Percentiles rank a stretch among this genome's conserved stretches.
Conservation (phyloP, 176 grass and related monocot species). For the Musa acuminata region DNA sequence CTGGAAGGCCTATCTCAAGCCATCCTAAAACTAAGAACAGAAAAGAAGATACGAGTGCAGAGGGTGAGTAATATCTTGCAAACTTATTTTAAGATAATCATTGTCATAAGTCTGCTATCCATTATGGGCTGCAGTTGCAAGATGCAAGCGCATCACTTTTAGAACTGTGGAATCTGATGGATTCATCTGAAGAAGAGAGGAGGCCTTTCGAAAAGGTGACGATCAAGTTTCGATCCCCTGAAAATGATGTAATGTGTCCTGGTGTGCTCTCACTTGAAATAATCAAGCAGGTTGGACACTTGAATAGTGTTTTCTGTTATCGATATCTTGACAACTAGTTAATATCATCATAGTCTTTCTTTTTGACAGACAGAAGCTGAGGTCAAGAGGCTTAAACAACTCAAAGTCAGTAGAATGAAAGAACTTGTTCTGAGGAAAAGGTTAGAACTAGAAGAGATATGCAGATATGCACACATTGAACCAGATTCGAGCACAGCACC, state of each 20-base stretch:
- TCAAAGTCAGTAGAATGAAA: conserved; percentile 91
- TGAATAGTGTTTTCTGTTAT: conserved; percentile 5
- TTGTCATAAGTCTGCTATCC: conserved; percentile 16
- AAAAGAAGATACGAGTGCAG: conserved; percentile 55
- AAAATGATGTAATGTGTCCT: conserved; percentile 51
- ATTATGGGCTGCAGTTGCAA: conserved; percentile 51
- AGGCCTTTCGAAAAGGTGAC: conserved; percentile 44
- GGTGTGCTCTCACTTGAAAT: conserved; percentile 59
- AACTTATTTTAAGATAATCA: background rate
- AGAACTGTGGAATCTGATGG: conserved; percentile 89
- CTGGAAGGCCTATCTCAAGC: conserved; percentile 67
- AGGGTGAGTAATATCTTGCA: conserved; percentile 41
- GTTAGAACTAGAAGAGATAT: conserved; percentile 85
- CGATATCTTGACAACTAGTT: background rate
- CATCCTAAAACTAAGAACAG: conserved; percentile 68
- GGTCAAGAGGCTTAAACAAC: conserved; percentile 62
- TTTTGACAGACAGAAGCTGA: conserved; percentile 59
- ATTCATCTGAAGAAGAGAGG: conserved; percentile 79
- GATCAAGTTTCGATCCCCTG: conserved; percentile 40
- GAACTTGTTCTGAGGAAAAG: conserved; percentile 93
- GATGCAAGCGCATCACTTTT: conserved; percentile 52
- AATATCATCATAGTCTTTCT: conserved; percentile 7
- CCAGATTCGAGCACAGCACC: conserved; percentile 75
- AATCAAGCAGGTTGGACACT: conserved; percentile 51
- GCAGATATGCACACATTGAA: conserved; percentile 62